Evolutionary conservation across 192 early-diverging fungal genomes (phyloP).

Genomic region (Chytriomyces confervae): DNA sequence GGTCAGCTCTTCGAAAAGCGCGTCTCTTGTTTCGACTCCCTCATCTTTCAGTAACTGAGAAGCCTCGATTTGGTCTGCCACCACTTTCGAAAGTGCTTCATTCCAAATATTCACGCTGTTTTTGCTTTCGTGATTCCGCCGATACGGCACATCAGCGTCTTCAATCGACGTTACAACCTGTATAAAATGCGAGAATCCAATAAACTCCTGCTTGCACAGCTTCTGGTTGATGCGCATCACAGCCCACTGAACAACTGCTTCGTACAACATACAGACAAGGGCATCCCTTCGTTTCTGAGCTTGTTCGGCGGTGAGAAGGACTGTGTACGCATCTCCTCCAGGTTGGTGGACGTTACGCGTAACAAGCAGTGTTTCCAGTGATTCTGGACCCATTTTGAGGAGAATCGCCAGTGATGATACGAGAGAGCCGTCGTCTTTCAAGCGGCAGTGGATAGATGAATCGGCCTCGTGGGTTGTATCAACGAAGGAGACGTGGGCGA

Average conservation of each 20-base stretch:
- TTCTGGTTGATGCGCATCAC: conserved; percentile 81
- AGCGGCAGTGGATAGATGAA: not conserved
- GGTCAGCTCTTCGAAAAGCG: no score
- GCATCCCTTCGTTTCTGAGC: conserved; percentile 79
- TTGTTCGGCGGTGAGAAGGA: conserved; percentile 76
- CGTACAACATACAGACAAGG: conserved; percentile 76
- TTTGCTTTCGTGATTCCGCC: not conserved
- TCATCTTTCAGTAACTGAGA: not conserved
- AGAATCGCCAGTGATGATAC: not conserved
- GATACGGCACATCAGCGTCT: not conserved
- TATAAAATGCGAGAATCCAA: conserved; percentile 7
- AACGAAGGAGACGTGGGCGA: not conserved
- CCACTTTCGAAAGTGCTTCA: not conserved
- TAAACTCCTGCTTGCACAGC: conserved; percentile 8
- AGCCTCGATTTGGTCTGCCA: not conserved
- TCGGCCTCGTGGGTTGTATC: not conserved
- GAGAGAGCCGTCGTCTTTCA: not conserved
- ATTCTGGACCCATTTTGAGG: not conserved
- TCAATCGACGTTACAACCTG: not conserved
- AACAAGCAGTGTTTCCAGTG: not conserved
- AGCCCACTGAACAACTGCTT: conserved; percentile 74
- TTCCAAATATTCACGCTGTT: not conserved
- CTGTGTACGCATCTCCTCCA: conserved; percentile 59
- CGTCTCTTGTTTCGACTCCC: not conserved
- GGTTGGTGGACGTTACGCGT: not conserved